phyloP scores from a whole-genome alignment of 148 eudicot genomes.

The Polygonum aviculare region DNA sequence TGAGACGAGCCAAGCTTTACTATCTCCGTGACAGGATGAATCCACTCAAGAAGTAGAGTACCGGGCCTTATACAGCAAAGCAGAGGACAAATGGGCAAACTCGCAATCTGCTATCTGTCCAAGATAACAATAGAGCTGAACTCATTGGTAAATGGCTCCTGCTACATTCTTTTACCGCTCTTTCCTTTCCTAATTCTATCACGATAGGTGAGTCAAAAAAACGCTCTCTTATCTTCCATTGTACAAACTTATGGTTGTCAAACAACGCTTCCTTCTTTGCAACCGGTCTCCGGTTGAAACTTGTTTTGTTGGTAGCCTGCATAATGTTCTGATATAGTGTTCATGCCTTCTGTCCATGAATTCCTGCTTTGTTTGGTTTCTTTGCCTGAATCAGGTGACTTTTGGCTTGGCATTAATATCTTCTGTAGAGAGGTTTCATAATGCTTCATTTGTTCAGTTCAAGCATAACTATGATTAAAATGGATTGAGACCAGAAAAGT shows the following conservation, averaged over 20 bases:
- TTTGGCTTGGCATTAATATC: too few relatives aligned
- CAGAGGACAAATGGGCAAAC: not conserved
- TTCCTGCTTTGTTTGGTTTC: too few relatives aligned
- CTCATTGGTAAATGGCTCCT: not conserved
- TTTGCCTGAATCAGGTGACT: too few relatives aligned
- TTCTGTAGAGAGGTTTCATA: not conserved
- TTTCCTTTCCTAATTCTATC: not conserved
- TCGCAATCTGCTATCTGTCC: not conserved
- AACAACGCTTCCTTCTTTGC: not conserved
- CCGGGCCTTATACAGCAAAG: not conserved
- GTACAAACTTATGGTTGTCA: not conserved
- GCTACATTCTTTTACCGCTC: not conserved
- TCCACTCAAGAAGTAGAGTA: conserved; percentile 43
- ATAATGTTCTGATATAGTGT: too few relatives aligned
- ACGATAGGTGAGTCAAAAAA: not conserved
- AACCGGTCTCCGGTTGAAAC: not conserved
- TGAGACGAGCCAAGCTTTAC: conserved; percentile 95
- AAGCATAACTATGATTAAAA: not conserved
- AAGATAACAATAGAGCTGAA: not conserved
- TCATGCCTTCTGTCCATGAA: too few relatives aligned
- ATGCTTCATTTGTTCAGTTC: not conserved
- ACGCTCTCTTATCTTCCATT: not conserved
- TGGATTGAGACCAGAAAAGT: too few relatives aligned
- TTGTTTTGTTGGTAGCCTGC: too few relatives aligned
- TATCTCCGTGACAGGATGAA: conserved; percentile 81